Base-by-base conservation (phyloP, 176 grass and related monocot genomes). In the Rhynchospora pubera region DNA sequence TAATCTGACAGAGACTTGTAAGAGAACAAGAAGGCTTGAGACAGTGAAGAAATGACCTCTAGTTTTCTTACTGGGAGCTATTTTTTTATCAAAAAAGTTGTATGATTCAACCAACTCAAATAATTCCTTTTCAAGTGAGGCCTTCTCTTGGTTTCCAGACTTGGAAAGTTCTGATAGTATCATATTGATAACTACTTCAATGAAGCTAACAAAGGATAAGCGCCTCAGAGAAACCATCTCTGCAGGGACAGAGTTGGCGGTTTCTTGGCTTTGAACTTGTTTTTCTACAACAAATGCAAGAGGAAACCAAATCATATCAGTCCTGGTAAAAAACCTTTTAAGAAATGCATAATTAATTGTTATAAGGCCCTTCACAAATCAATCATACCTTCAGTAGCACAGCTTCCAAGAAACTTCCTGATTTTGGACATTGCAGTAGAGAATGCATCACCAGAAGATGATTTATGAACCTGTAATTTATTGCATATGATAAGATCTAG, bases 121-220 rank as follows among this genome's bases (percentile, higher is more conserved):
- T 84, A 94, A 86, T 94, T 97, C 91, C 79, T 92, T 97, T 85
- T 90, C 91, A 56, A 92, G 75, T 21, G 75, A 79, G 22, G 85
- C 73, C 79, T 89, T 91, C 39, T 85, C 84, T 32, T 93, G 78
- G 14, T 82, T 87, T 84, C 80, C 42, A 45, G 85, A 77, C 68
- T 87, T 91, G 46, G 86, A 85, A 61, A 97, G 55, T 79, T 94
- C 89, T 79, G 79, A 89, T 83, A 89, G 82, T 62, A 67, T 57
- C 85, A 89, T 84, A 86, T 89, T 70, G 48, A 97, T 58, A 85
- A 89, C 82, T 82, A 94, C 88, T 79, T 97, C 91, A 59, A 88
- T 90, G 34, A 94, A 87, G 82, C 90, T 68, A 47, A 87, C 74
- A 85, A 92, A 90, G 64, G 55, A 62, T 56, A 78, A 45, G 50